phyloP scores from a whole-genome alignment of 2,329 filamentous ascomycete species.

The Stagonosporopsis vannaccii region DNA sequence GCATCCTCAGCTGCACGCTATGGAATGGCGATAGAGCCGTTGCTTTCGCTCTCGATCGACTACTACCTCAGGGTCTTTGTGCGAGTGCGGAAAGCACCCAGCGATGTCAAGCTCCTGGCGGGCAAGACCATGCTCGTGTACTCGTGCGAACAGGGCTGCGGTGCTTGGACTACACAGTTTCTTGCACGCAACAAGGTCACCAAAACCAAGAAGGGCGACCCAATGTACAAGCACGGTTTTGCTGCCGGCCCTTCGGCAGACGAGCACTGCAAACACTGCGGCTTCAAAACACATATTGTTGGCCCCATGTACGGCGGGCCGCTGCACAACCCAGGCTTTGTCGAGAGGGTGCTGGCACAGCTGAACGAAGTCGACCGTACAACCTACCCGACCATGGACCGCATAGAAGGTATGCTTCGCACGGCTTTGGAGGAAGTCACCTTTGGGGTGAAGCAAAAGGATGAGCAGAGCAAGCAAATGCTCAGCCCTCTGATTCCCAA shows the following conservation, averaged over 20 bases:
- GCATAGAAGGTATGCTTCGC: slow-evolving; percentile 90
- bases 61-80: slow-evolving; percentile 94
- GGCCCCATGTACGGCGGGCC: slow-evolving; percentile 96
- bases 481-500: slow-evolving; percentile 51
- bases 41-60: slow-evolving; percentile 92
- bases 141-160: slow-evolving; percentile 88
- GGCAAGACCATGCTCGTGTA: slow-evolving; percentile 94
- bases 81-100: slow-evolving; percentile 77
- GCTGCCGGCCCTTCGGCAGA: slow-evolving; percentile 73
- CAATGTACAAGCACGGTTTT: slow-evolving; percentile 80
- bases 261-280: slow-evolving; percentile 80
- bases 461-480: slow-evolving; percentile 28
- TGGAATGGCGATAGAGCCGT: slow-evolving; percentile 85
- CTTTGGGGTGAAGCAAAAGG: slow-evolving; percentile 35
- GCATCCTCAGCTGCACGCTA: slow-evolving; percentile 83
- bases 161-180: slow-evolving; percentile 86
- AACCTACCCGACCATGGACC: slow-evolving; percentile 78
- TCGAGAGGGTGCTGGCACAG: slow-evolving; percentile 77
- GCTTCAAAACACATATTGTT: slow-evolving; percentile 82
- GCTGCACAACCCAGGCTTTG: slow-evolving; percentile 83
- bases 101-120: slow-evolving; percentile 87
- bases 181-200: slow-evolving; percentile 73
- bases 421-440: slow-evolving; percentile 80
- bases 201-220: slow-evolving; percentile 70
- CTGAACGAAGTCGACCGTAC: slow-evolving; percentile 71